Conservation (phyloP, 2,329 filamentous ascomycete species). For the Fonsecaea nubica region DNA sequence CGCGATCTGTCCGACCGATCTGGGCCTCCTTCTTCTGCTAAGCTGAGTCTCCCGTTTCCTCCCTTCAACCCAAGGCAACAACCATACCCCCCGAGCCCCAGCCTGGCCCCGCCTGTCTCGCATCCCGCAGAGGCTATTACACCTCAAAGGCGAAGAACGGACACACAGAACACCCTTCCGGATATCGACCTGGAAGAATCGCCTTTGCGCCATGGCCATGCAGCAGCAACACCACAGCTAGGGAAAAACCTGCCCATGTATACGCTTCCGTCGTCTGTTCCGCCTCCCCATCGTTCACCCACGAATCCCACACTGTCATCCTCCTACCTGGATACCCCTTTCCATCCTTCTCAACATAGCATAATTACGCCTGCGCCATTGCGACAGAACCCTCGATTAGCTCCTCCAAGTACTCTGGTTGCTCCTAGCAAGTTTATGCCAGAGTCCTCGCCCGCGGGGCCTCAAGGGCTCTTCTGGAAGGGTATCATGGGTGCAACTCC, state of each 20-base stretch:
- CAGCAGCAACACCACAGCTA: conserved; percentile 40
- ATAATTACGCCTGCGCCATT: conserved; percentile 58
- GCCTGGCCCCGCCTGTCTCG: conserved; percentile 48
- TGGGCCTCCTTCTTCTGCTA: conserved; percentile 23
- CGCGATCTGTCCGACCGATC: conserved; percentile 25
- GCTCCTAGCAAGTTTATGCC: conserved; percentile 60
- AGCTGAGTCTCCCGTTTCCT: conserved; percentile 35
- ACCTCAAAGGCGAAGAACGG: conserved; percentile 53
- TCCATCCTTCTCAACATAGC: conserved; percentile 46
- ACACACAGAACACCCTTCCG: conserved; percentile 42
- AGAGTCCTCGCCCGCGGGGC: conserved; percentile 55
- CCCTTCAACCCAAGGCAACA: conserved; percentile 27
- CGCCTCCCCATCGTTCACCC: conserved; percentile 45
- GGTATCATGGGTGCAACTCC: conserved; percentile 47
- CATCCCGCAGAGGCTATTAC: conserved; percentile 55
- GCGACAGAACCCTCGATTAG: conserved; percentile 56
- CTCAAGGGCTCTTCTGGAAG: conserved; percentile 55
- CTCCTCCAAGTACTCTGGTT: conserved; percentile 57
- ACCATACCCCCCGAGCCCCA: conserved; percentile 32
- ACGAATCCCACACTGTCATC: conserved; percentile 54
- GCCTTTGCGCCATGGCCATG: conserved; percentile 48
- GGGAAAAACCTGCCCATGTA: conserved; percentile 35
- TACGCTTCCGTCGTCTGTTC: conserved; percentile 35
- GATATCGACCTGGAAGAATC: conserved; percentile 52
- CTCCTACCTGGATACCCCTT: conserved; percentile 56